Evolutionary conservation across 1,284 basidiomycete genomes (phyloP).

Genomic region (Cystobasidium slooffiae): DNA sequence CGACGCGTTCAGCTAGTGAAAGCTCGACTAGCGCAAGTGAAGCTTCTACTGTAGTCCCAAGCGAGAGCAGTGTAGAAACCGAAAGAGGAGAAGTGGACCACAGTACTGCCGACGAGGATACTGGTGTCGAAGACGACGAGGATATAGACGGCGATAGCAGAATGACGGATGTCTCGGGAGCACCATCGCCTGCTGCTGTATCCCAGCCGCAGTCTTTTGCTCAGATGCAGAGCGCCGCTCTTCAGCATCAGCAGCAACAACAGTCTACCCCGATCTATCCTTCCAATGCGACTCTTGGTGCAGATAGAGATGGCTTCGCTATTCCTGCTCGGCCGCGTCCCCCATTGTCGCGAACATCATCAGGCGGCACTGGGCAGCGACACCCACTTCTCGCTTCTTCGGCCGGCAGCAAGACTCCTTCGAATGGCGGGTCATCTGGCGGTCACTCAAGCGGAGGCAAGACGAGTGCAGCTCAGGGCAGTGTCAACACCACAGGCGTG

Average conservation of each 20-base stretch:
- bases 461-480: constrained; percentile 2
- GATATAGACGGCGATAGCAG: constrained; percentile 17
- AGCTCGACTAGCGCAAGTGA: constrained; percentile 35
- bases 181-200: constrained; percentile 10
- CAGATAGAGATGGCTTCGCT: constrained; percentile 22
- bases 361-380: constrained; percentile 10
- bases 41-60: constrained; percentile 38
- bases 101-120: constrained; percentile 22
- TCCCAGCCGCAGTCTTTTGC: constrained; percentile 1
- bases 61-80: constrained; percentile 33
- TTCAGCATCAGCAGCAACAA: neutral
- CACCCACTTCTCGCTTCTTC: constrained; percentile 13
- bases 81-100: constrained; percentile 18
- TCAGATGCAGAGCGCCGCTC: neutral
- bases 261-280: neutral
- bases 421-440: constrained; percentile 1
- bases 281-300: neutral
- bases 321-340: constrained; percentile 15
- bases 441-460: constrained; percentile 9
- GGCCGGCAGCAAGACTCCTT: neutral
- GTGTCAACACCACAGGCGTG: neutral
- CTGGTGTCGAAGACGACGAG: constrained; percentile 24
- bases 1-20: constrained; percentile 31
- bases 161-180: constrained; percentile 20
- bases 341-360: constrained; percentile 12